phyloP scores from a whole-genome alignment of 345 rosid genomes.

The Ceriops zippeliana region DNA sequence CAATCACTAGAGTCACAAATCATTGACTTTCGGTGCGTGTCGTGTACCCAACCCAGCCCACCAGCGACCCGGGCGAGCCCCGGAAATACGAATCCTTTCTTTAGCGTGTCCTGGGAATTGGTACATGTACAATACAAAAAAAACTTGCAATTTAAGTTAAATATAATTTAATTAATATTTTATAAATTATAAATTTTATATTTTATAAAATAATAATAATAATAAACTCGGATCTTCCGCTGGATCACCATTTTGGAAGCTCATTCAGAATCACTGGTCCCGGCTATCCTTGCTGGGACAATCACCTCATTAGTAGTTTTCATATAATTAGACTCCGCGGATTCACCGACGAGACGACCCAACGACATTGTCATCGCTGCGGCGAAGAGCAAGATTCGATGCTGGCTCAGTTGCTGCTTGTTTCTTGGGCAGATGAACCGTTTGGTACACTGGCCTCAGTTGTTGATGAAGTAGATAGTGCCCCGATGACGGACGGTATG shows the following conservation, averaged over 20 bases:
- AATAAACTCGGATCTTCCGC: constrained; percentile 41
- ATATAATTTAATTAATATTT: too few relatives aligned
- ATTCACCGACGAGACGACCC: not conserved
- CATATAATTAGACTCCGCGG: not conserved
- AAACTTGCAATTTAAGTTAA: too few relatives aligned
- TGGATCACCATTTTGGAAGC: constrained; percentile 65
- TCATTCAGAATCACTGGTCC: constrained; percentile 42
- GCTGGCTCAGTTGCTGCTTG: not conserved
- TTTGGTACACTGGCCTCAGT: constrained; percentile 6
- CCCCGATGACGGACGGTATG: too few relatives aligned
- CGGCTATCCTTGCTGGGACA: constrained; percentile 4
- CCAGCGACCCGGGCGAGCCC: too few relatives aligned
- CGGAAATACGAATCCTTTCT: too few relatives aligned
- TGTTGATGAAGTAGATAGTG: not conserved
- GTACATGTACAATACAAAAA: too few relatives aligned
- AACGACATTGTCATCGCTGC: not conserved
- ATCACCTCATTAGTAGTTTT: not conserved
- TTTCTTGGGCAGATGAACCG: not conserved
- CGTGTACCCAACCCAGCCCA: too few relatives aligned
- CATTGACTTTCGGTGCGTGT: too few relatives aligned
- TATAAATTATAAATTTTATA: too few relatives aligned
- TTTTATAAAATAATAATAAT: too few relatives aligned
- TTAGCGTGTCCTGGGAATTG: too few relatives aligned
- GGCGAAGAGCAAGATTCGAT: constrained; percentile 16
- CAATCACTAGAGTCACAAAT: too few relatives aligned